Conservation (phyloP, 352 stramenopile species). For the Phytophthora hibernalis region DNA sequence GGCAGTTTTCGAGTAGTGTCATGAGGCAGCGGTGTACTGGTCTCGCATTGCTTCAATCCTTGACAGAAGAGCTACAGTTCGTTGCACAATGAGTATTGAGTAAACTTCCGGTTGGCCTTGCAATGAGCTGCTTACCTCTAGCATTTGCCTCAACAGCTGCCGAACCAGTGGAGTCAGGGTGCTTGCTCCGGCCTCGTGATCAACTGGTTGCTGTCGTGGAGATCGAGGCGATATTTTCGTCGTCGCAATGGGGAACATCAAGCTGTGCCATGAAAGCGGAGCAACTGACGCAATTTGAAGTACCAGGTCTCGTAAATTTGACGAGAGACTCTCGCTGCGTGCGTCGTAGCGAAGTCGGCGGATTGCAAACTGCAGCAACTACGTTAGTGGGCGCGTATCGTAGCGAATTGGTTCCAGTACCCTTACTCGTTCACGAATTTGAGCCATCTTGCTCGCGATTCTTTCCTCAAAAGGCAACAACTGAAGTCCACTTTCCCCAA, state of each 20-base stretch:
- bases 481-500: constrained; percentile 30
- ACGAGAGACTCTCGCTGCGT: constrained; percentile 21
- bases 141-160: constrained; percentile 17
- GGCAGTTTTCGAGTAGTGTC: neutral
- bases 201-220: constrained; percentile 16
- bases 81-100: neutral
- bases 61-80: constrained; percentile 20
- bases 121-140: constrained; percentile 18
- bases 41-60: constrained; percentile 6
- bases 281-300: constrained; percentile 47
- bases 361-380: constrained; percentile 48
- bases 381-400: neutral
- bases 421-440: constrained; percentile 29
- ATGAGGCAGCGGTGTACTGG: neutral
- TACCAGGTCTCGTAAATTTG: constrained; percentile 38
- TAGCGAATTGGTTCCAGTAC: neutral
- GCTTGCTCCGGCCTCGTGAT: constrained; percentile 6
- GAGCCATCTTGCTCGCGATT: constrained; percentile 18
- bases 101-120: neutral
- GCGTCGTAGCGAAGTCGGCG: constrained; percentile 48
- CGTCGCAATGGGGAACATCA: constrained; percentile 7
- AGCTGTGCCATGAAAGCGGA: constrained; percentile 42
- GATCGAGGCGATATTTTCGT: constrained; percentile 17
- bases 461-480: constrained; percentile 37
- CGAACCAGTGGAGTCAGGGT: constrained; percentile 21